Conservation (phyloP, 2,329 filamentous ascomycete genomes). For the Penicillium sp. region DNA sequence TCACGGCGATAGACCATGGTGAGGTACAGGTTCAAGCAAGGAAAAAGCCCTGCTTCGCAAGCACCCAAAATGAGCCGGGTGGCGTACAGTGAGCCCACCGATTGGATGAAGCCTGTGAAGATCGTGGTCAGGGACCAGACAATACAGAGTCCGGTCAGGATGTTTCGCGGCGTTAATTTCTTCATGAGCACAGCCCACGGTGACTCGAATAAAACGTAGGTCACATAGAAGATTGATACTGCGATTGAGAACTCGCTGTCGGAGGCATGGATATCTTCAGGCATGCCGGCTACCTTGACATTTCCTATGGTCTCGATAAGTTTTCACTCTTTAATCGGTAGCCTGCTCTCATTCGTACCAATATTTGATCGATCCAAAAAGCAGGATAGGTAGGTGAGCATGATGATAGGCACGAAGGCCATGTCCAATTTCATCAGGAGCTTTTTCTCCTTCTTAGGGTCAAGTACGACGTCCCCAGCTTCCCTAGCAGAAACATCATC, state of each 20-base stretch:
- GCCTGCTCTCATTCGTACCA: slow-evolving; percentile 23
- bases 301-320: slow-evolving; percentile 35
- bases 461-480: slow-evolving; percentile 31
- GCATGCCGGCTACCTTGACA: slow-evolving; percentile 46
- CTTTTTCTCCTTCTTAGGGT: slow-evolving; percentile 44
- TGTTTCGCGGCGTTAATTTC: slow-evolving; percentile 42
- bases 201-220: slow-evolving; percentile 48
- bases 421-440: slow-evolving; percentile 48
- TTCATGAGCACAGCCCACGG: slow-evolving; percentile 48
- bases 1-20: slow-evolving; percentile 41
- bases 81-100: slow-evolving; percentile 40
- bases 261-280: slow-evolving; percentile 42
- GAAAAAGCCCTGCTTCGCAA: slow-evolving; percentile 39
- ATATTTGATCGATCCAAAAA: slow-evolving; percentile 55
- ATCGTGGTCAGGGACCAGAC: slow-evolving; percentile 49
- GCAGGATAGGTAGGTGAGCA: slow-evolving; percentile 52
- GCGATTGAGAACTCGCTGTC: slow-evolving; percentile 45
- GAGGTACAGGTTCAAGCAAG: slow-evolving; percentile 38
- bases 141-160: slow-evolving; percentile 39
- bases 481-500: slow-evolving; percentile 17
- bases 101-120: slow-evolving; percentile 45
- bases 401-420: slow-evolving; percentile 50
- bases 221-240: slow-evolving; percentile 50
- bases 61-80: slow-evolving; percentile 38
- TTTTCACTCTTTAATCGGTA: neutral